Base-by-base conservation (phyloP, 2,329 filamentous ascomycete species). In the Lasiodiplodia hormozganensis region DNA sequence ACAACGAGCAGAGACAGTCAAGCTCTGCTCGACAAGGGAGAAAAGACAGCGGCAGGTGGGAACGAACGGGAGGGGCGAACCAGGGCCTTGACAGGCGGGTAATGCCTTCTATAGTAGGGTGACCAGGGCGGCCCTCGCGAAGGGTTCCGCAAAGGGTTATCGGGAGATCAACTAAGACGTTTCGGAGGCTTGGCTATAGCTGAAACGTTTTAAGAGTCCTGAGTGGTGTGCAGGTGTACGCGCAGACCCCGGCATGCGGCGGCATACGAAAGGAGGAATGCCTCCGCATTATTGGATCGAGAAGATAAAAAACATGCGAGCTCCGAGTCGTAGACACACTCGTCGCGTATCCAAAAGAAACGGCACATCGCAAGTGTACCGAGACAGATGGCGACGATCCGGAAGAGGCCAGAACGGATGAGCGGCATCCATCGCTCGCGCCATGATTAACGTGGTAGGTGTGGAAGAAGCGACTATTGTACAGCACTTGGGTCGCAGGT, bases 151-250 rank as follows among this genome's bases (percentile, higher is more conserved):
- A 60, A 67, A 40, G 43, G 65, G 53, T 49, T 67, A 58, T 31
- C 31, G 65, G 53, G 43, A 60, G 43, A 60, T 40, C 54, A 38
- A 23, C 65, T 23, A 53, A 49, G 60, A 52, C 65, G 65, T 67
- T 52, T 60, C 65, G 56, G 49, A 25, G 56, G 36, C 54, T 57
- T 67, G 65, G 65, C 49, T 58, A 52, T 51, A 67, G 65, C 65
- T 60, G 65, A 67, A 60, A 67, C 65, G 54, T 57, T 28, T 67
- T 60, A 64, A 64, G 60, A 38, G 25, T 64, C 60, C 47, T 64
- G 60, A 64, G 47, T 38, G 51, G 60, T 64, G 60, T 47, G 60
- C 31, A 51, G 60, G 47, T 38, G 60, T 52, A 64, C 60, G 60
- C 60, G 60, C 60, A 64, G 12, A 52, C 47, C 60, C 60, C 47